Evolutionary conservation across 2,329 filamentous ascomycete species (phyloP).

Genomic region (Lachnellula cervina): DNA sequence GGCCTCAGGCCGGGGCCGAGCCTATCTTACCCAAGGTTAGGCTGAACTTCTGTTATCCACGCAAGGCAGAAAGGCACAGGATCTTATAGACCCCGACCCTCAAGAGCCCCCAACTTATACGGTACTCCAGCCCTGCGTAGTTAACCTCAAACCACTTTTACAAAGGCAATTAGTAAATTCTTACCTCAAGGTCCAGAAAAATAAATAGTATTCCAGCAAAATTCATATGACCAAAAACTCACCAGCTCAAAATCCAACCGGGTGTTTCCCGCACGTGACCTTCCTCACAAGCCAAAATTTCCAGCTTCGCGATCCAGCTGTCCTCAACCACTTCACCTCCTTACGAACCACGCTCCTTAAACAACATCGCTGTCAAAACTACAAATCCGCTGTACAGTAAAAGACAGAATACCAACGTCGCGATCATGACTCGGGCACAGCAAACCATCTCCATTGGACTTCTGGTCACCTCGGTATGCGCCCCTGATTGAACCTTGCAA

Average conservation of each 20-base stretch:
- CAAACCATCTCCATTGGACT: conserved; percentile 87
- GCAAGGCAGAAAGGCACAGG: too few species aligned
- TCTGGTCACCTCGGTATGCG: conserved; percentile 74
- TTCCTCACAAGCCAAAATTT: not conserved
- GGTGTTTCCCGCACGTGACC: not conserved
- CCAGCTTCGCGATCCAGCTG: conserved; percentile 14
- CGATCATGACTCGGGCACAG: conserved; percentile 85
- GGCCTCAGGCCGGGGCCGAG: too few species aligned
- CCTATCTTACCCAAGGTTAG: too few species aligned
- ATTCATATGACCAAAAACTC: too few species aligned
- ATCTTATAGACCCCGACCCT: too few species aligned
- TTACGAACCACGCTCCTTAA: conserved; percentile 30
- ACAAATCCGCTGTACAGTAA: not conserved
- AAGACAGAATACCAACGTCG: conserved; percentile 1
- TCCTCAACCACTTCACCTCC: conserved; percentile 17
- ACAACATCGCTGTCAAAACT: conserved; percentile 1
- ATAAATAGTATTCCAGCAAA: too few species aligned
- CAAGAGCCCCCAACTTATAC: too few species aligned
- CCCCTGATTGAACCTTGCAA: conserved; percentile 5
- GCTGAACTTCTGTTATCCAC: too few species aligned
- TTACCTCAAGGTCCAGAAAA: too few species aligned
- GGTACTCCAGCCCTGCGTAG: too few species aligned
- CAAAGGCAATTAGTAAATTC: too few species aligned
- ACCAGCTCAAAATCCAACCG: not conserved
- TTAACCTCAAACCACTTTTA: too few species aligned